phyloP scores from a whole-genome alignment of 768 basidiomycete species.

The Tricholoma terreum region DNA sequence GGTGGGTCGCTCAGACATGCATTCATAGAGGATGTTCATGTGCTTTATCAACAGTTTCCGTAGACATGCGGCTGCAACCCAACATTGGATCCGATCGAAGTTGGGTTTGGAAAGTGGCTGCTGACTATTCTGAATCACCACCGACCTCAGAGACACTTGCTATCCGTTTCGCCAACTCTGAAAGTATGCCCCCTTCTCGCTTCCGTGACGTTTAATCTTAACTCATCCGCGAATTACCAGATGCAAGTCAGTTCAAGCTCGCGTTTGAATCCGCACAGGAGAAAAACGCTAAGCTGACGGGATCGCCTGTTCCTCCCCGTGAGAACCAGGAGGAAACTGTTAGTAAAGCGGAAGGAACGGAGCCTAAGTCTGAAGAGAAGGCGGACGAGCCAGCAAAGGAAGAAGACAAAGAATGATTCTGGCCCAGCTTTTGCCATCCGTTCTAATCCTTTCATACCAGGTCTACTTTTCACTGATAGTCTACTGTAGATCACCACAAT shows the following conservation, averaged over 20 bases:
- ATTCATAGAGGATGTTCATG: background rate
- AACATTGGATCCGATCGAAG: constrained; percentile 99
- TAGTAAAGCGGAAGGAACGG: constrained; percentile 17
- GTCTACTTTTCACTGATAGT: constrained; percentile 19
- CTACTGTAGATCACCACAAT: constrained; percentile 14
- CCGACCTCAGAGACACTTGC: constrained; percentile 94
- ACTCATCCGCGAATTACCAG: constrained; percentile 33
- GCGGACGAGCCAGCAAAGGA: constrained; percentile 19
- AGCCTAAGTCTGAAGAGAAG: constrained; percentile 29
- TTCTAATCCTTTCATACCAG: constrained; percentile 13
- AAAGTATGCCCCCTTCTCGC: constrained; percentile 59
- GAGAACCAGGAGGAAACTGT: constrained; percentile 28
- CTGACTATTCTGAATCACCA: constrained; percentile 90
- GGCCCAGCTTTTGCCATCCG: background rate
- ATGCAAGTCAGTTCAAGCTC: constrained; percentile 85
- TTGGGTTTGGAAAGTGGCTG: constrained; percentile 98
- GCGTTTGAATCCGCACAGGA: constrained; percentile 86
- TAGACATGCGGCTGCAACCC: constrained; percentile 92
- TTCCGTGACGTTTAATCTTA: background rate
- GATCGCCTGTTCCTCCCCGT: constrained; percentile 21
- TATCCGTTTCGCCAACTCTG: constrained; percentile 95
- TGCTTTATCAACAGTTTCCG: constrained; percentile 52
- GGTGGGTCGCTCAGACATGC: constrained; percentile 50
- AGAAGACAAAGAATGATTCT: constrained; percentile 20
- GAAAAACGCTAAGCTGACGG: constrained; percentile 50